Evolutionary conservation across 352 stramenopile genomes (phyloP), one percentile per base, ranked within the genome.

Genomic region (Phytophthora ramorum): DNA sequence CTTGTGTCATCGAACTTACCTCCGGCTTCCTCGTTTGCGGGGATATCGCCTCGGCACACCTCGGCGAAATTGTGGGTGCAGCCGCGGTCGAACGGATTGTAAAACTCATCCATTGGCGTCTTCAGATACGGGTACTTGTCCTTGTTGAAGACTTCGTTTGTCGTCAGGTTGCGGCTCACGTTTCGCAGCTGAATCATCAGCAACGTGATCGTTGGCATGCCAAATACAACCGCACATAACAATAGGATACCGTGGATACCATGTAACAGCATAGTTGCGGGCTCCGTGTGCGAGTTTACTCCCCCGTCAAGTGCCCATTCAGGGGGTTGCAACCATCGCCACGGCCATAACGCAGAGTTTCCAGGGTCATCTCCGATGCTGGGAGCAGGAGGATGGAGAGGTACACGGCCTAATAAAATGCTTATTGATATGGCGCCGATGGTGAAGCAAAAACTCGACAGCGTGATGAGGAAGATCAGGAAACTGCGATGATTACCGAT

Each of bases 61-160:
- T 92, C 72, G 7, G 50, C 52, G 59, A 82, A 93, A 62, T 95
- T 95, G 26, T 59, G 55, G 26, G 45, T 50, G 40, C 85, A 84
- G 12, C 87, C 87, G 24, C 35, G 52, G 66, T 95, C 87, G 55
- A 89, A 95, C 20, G 87, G 87, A 55, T 93, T 95, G 53, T 80
- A 76, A 70, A 93, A 95, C 51, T 89, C 81, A 51, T 92, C 83
- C 66, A 83, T 76, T n/a, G 77, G 50, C 17, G 85, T 91, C 73
- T 92, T 93, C 30, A 95, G 54, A 63, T 95, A 95, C 49, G 79
- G 66, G 53, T 95, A 95, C 73, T 95, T 95, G 81, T 91, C 87
- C 58, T 92, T 93, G 67, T 95, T 95, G 64, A 95, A 93, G n/a
- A 92, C 75, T 70, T 95, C 87, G 64, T 95, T 95, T 30, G 85